A percentile compares a stretch with the other conserved stretches of the same genome.
Evolutionary conservation across 306 rosid species (phyloP).

Genomic region (peach (Prunus persica)): DNA sequence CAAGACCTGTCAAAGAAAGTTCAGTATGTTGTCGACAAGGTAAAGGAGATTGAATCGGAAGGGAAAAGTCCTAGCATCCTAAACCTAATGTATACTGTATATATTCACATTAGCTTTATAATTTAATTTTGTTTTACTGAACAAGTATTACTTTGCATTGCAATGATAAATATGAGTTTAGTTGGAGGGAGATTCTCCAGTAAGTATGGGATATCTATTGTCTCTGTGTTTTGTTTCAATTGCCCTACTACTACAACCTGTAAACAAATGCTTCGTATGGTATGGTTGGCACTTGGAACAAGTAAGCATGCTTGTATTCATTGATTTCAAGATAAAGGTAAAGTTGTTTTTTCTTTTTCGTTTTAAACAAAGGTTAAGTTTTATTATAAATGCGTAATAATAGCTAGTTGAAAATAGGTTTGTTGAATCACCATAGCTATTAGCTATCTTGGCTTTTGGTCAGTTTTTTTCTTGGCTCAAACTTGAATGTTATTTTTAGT

Average conservation of each 20-base stretch:
- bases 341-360: no score
- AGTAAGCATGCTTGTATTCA: neutral
- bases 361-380: no score
- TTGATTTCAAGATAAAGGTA: no score
- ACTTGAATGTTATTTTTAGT: no score
- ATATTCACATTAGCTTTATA: conserved; percentile 1
- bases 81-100: conserved; percentile 1
- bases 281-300: neutral
- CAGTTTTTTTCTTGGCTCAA: no score
- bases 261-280: neutral
- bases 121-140: neutral
- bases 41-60: conserved; percentile 29
- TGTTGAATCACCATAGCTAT: no score
- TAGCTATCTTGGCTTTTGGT: no score
- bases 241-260: neutral
- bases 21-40: conserved; percentile 19
- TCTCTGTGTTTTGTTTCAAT: neutral
- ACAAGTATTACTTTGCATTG: neutral
- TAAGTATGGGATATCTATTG: no score
- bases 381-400: no score
- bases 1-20: conserved; percentile 28
- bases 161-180: neutral
- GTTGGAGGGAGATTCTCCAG: no score
- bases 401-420: no score
- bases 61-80: conserved; percentile 8